Conservation (phyloP, 2,329 filamentous ascomycete genomes). For the Corynespora cassiicola region DNA sequence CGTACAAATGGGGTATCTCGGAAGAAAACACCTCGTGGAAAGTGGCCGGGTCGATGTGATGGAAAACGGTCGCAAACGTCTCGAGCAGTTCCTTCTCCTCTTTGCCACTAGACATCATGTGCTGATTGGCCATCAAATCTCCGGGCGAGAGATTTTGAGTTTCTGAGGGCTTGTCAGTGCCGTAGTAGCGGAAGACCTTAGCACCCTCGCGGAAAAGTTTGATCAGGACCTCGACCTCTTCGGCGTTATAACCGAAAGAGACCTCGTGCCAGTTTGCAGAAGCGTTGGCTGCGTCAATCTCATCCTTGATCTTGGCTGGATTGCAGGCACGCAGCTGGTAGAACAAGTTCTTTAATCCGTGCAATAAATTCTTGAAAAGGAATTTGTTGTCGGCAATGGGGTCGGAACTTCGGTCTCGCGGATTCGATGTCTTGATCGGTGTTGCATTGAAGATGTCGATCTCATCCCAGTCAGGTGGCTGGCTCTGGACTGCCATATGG, state of each 20-base stretch:
- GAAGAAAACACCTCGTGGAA: constrained; percentile 99
- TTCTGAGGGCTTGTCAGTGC: constrained; percentile 81
- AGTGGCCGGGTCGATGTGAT: constrained; percentile 96
- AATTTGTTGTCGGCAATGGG: constrained; percentile 98
- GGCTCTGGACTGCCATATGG: constrained; percentile 82
- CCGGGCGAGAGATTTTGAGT: constrained; percentile 80
- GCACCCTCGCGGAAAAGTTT: constrained; percentile 97
- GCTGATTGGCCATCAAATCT: constrained; percentile 92
- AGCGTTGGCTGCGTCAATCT: constrained; percentile 77
- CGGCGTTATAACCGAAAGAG: constrained; percentile 93
- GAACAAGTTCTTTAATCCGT: constrained; percentile 94
- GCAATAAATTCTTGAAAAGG: constrained; percentile 94
- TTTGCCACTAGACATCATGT: constrained; percentile 90
- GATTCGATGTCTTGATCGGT: constrained; percentile 94
- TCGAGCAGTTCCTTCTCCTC: constrained; percentile 98
- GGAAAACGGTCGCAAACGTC: constrained; percentile 97
- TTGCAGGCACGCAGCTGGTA: constrained; percentile 94
- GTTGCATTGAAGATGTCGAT: constrained; percentile 97
- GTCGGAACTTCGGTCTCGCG: constrained; percentile 85
- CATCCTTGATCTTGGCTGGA: constrained; percentile 59
- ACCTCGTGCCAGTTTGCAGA: constrained; percentile 94
- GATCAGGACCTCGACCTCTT: constrained; percentile 95
- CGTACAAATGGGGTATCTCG: constrained; percentile 94
- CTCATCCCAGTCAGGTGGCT: constrained; percentile 92
- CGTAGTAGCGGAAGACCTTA: constrained; percentile 96